phyloP scores from a whole-genome alignment of 305 asterid genomes.

The Vinca major region DNA sequence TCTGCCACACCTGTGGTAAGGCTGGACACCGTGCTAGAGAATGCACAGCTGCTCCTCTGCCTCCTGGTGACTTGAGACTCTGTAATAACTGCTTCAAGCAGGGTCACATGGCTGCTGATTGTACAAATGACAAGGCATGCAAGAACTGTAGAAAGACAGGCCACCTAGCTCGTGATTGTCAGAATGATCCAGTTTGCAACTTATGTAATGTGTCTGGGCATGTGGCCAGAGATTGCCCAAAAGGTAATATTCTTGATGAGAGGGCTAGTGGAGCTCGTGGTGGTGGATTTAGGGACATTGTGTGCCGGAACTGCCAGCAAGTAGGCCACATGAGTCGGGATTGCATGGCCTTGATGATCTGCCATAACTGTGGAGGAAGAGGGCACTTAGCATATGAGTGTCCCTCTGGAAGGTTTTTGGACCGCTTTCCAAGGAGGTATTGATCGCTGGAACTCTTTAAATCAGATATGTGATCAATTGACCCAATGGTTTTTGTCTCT shows the following conservation, averaged over 20 bases:
- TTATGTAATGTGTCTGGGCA: conserved; percentile 82
- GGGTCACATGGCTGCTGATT: conserved; percentile 83
- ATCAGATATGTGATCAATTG: background rate
- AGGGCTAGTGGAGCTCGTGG: conserved; percentile 34
- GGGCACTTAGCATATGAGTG: conserved; percentile 76
- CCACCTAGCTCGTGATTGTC: conserved; percentile 86
- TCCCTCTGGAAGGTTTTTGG: conserved; percentile 71
- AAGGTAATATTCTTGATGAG: conserved; percentile 17
- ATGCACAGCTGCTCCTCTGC: conserved; percentile 58
- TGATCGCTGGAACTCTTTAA: conserved; percentile 18
- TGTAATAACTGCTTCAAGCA: conserved; percentile 99
- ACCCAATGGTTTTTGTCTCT: background rate
- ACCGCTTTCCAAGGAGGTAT: conserved; percentile 66
- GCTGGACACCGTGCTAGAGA: conserved; percentile 94
- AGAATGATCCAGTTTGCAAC: conserved; percentile 89
- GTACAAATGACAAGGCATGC: conserved; percentile 96
- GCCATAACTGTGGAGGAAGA: conserved; percentile 80
- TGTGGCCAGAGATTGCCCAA: conserved; percentile 28
- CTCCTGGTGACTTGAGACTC: conserved; percentile 87
- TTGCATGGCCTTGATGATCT: conserved; percentile 49
- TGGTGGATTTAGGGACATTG: conserved; percentile 52
- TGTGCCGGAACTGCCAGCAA: conserved; percentile 70
- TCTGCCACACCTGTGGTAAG: conserved; percentile 96
- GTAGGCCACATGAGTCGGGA: conserved; percentile 81
- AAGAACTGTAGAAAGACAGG: conserved; percentile 94